Percentiles rank a stretch among this genome's conserved stretches.
phyloP scores from a whole-genome alignment of 2,329 filamentous ascomycete species.

The Teratosphaeria pseudoeucalypti region DNA sequence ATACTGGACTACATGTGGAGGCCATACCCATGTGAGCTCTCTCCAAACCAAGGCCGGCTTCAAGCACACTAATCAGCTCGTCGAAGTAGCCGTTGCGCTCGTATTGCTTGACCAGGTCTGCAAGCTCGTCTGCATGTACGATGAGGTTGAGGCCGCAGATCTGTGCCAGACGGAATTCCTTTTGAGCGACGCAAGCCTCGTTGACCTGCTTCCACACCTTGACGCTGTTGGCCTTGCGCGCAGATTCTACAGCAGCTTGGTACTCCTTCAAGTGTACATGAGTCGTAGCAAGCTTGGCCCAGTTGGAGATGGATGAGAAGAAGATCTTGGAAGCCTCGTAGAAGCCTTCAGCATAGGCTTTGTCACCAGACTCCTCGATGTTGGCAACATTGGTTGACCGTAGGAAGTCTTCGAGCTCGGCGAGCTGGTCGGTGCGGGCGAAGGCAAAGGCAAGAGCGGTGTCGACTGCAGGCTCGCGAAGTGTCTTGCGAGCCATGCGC shows the following conservation, averaged over 20 bases:
- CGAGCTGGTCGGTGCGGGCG: slow-evolving; percentile 80
- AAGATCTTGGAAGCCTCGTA: slow-evolving; percentile 98
- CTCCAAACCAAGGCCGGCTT: slow-evolving; percentile 89
- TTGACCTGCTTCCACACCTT: slow-evolving; percentile 99
- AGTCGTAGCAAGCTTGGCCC: slow-evolving; percentile 96
- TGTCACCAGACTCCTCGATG: slow-evolving; percentile 93
- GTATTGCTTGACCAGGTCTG: slow-evolving; percentile 89
- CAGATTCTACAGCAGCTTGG: slow-evolving; percentile 93
- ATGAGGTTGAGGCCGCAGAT: slow-evolving; percentile 98
- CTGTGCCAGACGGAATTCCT: slow-evolving; percentile 96
- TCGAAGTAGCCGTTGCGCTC: slow-evolving; percentile 97
- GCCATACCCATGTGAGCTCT: slow-evolving; percentile 25
- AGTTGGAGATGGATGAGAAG: slow-evolving; percentile 96
- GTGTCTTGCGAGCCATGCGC: slow-evolving; percentile 92
- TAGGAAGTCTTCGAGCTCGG: slow-evolving; percentile 93
- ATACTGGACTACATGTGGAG: background rate
- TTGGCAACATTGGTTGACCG: slow-evolving; percentile 89
- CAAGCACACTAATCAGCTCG: slow-evolving; percentile 86
- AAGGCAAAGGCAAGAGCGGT: slow-evolving; percentile 90
- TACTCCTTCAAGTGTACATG: slow-evolving; percentile 96
- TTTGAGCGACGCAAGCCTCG: slow-evolving; percentile 90
- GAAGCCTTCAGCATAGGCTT: slow-evolving; percentile 87
- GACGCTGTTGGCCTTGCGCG: slow-evolving; percentile 96
- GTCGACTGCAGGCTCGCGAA: slow-evolving; percentile 86
- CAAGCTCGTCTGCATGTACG: slow-evolving; percentile 89